A percentile compares a stretch with the other conserved stretches of the same genome.
These are phyloP conservation scores for Erythrophleum ivorense DNA, from an alignment of 331 rosid genomes.

Conservation along the genomic window DNA sequence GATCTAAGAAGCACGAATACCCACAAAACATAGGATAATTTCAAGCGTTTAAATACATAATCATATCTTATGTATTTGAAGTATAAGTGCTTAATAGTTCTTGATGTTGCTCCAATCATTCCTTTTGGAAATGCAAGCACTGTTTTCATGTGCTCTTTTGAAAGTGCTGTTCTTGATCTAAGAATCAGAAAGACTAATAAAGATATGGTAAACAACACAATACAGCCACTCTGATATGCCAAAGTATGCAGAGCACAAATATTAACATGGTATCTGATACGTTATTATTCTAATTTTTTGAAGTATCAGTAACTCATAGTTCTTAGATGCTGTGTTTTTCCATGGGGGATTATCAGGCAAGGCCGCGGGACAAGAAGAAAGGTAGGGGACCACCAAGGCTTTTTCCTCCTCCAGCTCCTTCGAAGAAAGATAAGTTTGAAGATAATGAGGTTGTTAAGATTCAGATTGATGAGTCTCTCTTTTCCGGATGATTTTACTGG, in stretches of 20 bases:
- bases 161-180: neutral
- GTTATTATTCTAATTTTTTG: neutral
- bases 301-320: neutral
- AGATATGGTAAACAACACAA: neutral
- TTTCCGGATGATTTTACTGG: constrained; percentile 25
- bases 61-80: neutral
- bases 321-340: neutral
- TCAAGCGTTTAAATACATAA: neutral
- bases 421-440: constrained; percentile 54
- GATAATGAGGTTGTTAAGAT: constrained; percentile 47
- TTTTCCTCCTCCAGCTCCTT: constrained; percentile 44
- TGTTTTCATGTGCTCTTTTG: neutral
- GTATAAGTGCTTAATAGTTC: neutral
- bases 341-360: constrained; percentile 32
- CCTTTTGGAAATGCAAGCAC: neutral
- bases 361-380: constrained; percentile 54
- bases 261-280: neutral
- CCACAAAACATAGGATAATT: neutral
- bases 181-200: too few species aligned
- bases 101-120: neutral
- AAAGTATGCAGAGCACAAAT: neutral
- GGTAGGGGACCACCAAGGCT: constrained; percentile 58
- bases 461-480: constrained; percentile 56
- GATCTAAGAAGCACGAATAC: neutral
- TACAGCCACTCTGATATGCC: neutral